Base-by-base conservation (phyloP, 176 grass and related monocot species). In the Triticum turgidum region DNA sequence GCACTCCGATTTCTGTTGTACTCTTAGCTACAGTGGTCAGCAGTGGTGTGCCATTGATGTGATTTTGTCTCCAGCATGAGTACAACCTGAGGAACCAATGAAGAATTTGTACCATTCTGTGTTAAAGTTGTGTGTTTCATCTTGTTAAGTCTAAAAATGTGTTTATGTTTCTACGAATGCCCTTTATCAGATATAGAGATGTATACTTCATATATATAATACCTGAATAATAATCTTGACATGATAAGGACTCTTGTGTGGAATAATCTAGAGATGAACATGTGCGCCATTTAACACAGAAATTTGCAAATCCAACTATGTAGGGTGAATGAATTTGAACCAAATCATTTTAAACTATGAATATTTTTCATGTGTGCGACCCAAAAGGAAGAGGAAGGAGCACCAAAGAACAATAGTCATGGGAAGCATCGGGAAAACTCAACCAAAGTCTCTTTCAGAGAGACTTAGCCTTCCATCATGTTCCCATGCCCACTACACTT, bases 371-470 rank as follows among this genome's bases (percentile, higher is more conserved):
- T 52, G 1, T 6, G 15, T 52, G 49, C 1, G 49, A 17, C 49
- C 14, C 5, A 52, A 52, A 52, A 52, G 49, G 49, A 52, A 52
- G 49, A 76, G 69, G 61, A 69, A 86, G 78, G 20, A 77, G 49
- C 61, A 89, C 83, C 69, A 27, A 81, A 49, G 20, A 68, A 61
- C 20, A 0, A 81, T 76, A 85, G 69, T 69, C 69, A 61, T 81
- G 61, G 45, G 77, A 89, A 45, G 69, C 83, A 81, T 85, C 69
- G 69, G 69, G 69, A 85, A 69, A 65, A 59, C 61, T 67, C 21
- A 85, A 62, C 35, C 42, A 14, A 68, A 49, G 5, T 56, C 29
- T 32, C 17, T 39, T 32, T 7, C 27, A 69, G 47, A 71, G 47
- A 52, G 49, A 1, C 22, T 37, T 82, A 15, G 49, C 37, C 21